Conservation (phyloP, 768 basidiomycete genomes). For the Panellus pusillus region DNA sequence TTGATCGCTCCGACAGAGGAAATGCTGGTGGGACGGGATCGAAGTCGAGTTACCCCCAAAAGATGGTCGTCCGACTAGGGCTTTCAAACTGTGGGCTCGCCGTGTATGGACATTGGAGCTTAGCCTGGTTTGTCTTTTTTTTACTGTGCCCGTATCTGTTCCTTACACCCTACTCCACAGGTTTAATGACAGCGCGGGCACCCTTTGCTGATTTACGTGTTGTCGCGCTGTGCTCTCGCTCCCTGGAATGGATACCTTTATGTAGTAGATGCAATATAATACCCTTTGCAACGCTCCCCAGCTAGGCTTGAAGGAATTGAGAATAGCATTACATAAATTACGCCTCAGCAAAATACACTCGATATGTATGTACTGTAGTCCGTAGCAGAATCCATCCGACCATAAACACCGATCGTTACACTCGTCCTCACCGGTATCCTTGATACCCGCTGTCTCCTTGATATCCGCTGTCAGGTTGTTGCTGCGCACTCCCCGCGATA, state of each 20-base stretch:
- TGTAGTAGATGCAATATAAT: conserved; percentile 7
- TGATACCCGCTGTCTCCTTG: conserved; percentile 53
- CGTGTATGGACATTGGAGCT: conserved; percentile 98
- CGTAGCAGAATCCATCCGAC: conserved; percentile 5
- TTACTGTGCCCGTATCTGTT: background rate
- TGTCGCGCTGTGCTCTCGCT: conserved; percentile 1
- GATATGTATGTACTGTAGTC: conserved; percentile 12
- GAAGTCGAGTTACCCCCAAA: conserved; percentile 78
- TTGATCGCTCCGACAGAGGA: conserved; percentile 57
- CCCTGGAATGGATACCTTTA: conserved; percentile 13
- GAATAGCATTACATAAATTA: conserved; percentile 13
- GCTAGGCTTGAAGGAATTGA: too few relatives aligned
- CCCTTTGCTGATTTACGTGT: background rate
- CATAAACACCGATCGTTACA: background rate
- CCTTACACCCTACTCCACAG: background rate
- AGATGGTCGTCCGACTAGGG: conserved; percentile 49
- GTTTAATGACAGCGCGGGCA: conserved; percentile 6
- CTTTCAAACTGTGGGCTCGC: conserved; percentile 92
- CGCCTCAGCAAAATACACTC: conserved; percentile 8
- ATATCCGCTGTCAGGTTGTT: conserved; percentile 45
- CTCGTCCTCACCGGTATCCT: conserved; percentile 44
- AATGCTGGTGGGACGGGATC: conserved; percentile 99
- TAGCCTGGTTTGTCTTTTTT: conserved; percentile 61
- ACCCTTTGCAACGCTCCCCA: conserved; percentile 1
- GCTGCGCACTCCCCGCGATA: conserved; percentile 38